A percentile compares a stretch with the other conserved stretches of the same genome.
These are phyloP conservation scores for Hypericum perforatum DNA, from an alignment of 345 rosid species.

Conservation along the genomic window DNA sequence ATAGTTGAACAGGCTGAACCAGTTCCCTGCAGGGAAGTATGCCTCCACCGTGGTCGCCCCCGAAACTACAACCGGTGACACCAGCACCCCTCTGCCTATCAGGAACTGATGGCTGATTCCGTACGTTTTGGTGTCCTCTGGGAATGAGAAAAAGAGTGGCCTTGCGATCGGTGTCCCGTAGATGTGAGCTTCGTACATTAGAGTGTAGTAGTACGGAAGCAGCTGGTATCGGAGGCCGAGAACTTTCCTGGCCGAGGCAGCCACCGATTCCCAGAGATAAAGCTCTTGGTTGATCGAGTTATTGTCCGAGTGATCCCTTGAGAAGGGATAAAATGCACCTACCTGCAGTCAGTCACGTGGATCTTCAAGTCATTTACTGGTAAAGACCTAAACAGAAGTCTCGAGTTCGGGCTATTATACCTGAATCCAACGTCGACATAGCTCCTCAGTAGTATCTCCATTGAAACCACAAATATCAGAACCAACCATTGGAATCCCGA, in stretches of 20 bases:
- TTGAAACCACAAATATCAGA: conserved; percentile 71
- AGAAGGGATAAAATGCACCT: conserved; percentile 75
- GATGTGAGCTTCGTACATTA: conserved; percentile 50
- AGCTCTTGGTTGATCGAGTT: conserved; percentile 44
- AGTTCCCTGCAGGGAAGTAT: conserved; percentile 58
- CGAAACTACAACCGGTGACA: conserved; percentile 41
- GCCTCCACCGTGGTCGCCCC: conserved; percentile 33
- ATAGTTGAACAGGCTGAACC: conserved; percentile 61
- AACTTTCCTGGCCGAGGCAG: conserved; percentile 51
- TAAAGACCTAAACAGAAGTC: no score
- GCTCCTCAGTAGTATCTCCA: conserved; percentile 48
- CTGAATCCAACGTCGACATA: conserved; percentile 74
- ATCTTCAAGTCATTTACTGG: no score
- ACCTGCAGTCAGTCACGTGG: conserved; percentile 25
- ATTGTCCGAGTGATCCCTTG: conserved; percentile 54
- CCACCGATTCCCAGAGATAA: conserved; percentile 69
- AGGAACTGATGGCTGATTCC: conserved; percentile 44
- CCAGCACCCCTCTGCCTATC: conserved; percentile 47
- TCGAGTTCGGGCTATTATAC: conserved; percentile 12
- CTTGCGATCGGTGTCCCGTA: conserved; percentile 62
- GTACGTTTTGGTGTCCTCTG: conserved; percentile 42
- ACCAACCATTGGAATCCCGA: conserved; percentile 82
- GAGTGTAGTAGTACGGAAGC: conserved; percentile 61
- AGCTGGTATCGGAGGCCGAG: conserved; percentile 56
- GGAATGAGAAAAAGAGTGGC: conserved; percentile 68